Percentiles rank a stretch among this genome's conserved stretches.
phyloP scores from a whole-genome alignment of 164 flowering plant genomes.

The Amborella trichopoda region DNA sequence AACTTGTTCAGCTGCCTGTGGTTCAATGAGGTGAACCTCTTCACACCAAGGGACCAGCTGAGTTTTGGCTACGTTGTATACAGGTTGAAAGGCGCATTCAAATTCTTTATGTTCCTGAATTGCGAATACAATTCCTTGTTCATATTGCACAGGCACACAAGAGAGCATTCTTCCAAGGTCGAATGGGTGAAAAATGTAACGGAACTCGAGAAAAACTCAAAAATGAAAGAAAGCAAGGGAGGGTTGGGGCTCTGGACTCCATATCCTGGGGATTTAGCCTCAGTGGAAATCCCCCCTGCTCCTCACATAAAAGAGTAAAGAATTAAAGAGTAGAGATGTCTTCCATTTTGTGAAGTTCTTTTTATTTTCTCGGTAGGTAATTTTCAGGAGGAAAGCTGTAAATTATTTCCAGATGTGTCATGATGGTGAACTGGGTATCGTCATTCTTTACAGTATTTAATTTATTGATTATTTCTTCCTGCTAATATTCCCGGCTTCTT shows the following conservation, averaged over 20 bases:
- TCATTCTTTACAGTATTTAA: too few species aligned
- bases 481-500: too few species aligned
- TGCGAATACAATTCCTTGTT: slow-evolving; percentile 88
- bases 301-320: too few species aligned
- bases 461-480: too few species aligned
- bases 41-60: slow-evolving; percentile 96
- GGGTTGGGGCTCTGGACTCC: slow-evolving; percentile 96
- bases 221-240: slow-evolving; percentile 73
- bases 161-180: slow-evolving; percentile 83
- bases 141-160: slow-evolving; percentile 68
- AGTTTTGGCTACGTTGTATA: slow-evolving; percentile 93
- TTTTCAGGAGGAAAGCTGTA: background rate
- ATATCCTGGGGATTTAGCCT: slow-evolving; percentile 67
- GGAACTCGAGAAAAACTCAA: slow-evolving; percentile 42
- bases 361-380: background rate
- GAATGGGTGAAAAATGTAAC: slow-evolving; percentile 74
- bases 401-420: background rate
- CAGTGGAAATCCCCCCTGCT: slow-evolving; percentile 60
- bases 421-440: too few species aligned
- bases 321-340: too few species aligned
- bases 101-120: slow-evolving; percentile 87
- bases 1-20: slow-evolving; percentile 90
- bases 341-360: too few species aligned
- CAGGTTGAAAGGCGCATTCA: slow-evolving; percentile 55
- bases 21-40: slow-evolving; percentile 94